These are phyloP conservation scores for Penicillium antarcticum DNA, from an alignment of 495 filamentous ascomycete species.

Conservation along the genomic window DNA sequence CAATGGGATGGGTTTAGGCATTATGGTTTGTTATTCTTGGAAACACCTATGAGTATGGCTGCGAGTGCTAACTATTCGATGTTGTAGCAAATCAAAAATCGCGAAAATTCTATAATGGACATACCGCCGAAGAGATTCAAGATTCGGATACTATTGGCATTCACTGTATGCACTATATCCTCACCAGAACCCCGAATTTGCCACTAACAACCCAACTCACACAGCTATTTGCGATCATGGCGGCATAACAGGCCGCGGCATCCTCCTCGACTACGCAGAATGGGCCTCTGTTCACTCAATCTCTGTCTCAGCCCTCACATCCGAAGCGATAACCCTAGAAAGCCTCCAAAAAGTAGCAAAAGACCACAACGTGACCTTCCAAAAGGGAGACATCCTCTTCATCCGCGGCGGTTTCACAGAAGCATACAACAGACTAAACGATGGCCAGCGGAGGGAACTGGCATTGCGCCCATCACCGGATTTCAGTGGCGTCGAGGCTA, in stretches of 20 bases:
- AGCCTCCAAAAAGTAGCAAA: conserved; percentile 28
- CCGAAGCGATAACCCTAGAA: conserved; percentile 32
- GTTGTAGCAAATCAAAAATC: conserved; percentile 40
- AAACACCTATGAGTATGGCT: not conserved
- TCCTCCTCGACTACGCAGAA: conserved; percentile 49
- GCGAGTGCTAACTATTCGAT: conserved; percentile 2
- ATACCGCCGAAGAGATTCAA: conserved; percentile 54
- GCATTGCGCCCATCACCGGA: conserved; percentile 15
- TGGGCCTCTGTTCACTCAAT: conserved; percentile 38
- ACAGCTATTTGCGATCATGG: conserved; percentile 23
- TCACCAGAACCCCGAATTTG: not conserved
- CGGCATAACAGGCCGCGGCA: conserved; percentile 46
- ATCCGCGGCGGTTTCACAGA: conserved; percentile 42
- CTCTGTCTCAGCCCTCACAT: conserved; percentile 26
- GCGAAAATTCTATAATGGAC: conserved; percentile 58
- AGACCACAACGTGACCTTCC: conserved; percentile 32
- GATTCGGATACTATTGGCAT: conserved; percentile 27
- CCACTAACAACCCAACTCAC: conserved; percentile 4
- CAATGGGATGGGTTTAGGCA: conserved; percentile 55
- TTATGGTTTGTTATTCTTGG: conserved; percentile 26
- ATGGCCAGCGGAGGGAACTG: conserved; percentile 21
- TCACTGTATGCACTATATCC: conserved; percentile 30
- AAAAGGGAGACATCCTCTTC: conserved; percentile 47
- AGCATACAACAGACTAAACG: conserved; percentile 27
- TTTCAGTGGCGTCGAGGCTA: conserved; percentile 39